phyloP scores from a whole-genome alignment of 202 grass and related monocot genomes.

The Setaria italica region DNA sequence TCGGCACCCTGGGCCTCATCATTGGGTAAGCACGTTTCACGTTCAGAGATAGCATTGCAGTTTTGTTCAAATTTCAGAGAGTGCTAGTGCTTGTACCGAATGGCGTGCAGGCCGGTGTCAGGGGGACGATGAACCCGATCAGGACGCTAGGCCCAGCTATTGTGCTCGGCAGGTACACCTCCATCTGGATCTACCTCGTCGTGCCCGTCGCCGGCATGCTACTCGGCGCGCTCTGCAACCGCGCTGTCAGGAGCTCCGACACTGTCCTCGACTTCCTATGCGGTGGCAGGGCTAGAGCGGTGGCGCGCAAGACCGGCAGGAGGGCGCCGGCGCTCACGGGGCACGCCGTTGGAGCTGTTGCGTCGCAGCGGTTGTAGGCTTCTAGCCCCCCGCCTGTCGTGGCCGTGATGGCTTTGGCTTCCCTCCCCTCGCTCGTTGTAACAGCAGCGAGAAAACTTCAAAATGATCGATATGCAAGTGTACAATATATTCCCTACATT shows the following conservation, averaged over 20 bases:
- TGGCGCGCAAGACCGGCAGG: background rate
- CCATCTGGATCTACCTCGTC: conserved; percentile 81
- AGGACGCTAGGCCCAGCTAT: conserved; percentile 78
- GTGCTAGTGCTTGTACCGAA: no score
- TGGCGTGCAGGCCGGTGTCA: conserved; percentile 46
- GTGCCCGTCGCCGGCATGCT: conserved; percentile 72
- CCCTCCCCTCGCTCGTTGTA: no score
- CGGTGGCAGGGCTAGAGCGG: background rate
- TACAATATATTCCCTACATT: no score
- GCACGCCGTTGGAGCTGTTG: background rate
- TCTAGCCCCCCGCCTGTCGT: background rate
- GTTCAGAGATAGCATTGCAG: no score
- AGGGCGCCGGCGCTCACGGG: background rate
- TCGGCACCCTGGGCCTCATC: conserved; percentile 43
- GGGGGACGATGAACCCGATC: conserved; percentile 85
- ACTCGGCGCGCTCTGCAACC: conserved; percentile 58
- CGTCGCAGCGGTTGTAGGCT: background rate
- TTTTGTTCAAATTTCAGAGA: no score
- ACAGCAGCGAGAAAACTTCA: no score
- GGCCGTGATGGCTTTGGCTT: background rate
- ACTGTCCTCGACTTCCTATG: conserved; percentile 36
- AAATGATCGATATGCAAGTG: no score
- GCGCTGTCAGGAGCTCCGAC: conserved; percentile 18
- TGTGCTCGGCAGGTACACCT: conserved; percentile 53
- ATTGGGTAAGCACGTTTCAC: conserved; percentile 20